Evolutionary conservation across 768 basidiomycete genomes (phyloP), one percentile per base, ranked within the genome.

Genomic region (Chalciporus chontae): DNA sequence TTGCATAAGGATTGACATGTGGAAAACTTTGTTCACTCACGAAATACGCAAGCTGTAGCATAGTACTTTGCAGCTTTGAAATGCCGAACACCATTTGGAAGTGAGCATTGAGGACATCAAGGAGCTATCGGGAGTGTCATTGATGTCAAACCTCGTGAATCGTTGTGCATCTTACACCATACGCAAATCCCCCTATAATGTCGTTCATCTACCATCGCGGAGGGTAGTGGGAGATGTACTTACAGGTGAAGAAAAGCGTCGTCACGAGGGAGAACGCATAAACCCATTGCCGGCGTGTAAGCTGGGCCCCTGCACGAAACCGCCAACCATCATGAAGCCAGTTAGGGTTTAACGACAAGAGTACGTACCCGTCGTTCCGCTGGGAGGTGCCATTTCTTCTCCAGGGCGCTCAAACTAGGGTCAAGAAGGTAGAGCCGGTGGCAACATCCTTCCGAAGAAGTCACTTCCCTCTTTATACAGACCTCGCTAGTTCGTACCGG

Each of bases 41-140:
- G 58, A 85, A 85, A 61, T 87, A 88, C 5, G 85, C 84, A 19
- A 87, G 71, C 56, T 89, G 87, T 48, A 90, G 74, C 54, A 87
- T 73, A 6, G 87, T 86, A 47, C 85, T 87, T 67, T 87, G 80
- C 23, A 84, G 73, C 64, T 84, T 86, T 34, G 72, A 69, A 62
- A 90, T 85, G 10, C 73, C 72, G 61, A 89, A 85, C 34, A 86
- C 77, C 3, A 66, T 65, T 70, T 87, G 86, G 69, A 89, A 89
- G 69, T 89, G 86, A 41, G 84, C 79, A 59, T 83, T 83, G 51
- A 83, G 72, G 46, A 83, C 82, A 60, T 84, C 82, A 55, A 84
- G 81, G 42, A 84, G 75, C 81, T 83, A 56, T 18, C 67, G 36
- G 38, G 26, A 42, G 56, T 56, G 52, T 62, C 55, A 27, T 71